A percentile compares a stretch with the other conserved stretches of the same genome.
These are phyloP conservation scores for Clonostachys rosea DNA, from an alignment of 2,329 filamentous ascomycete genomes.

Conservation along the genomic window DNA sequence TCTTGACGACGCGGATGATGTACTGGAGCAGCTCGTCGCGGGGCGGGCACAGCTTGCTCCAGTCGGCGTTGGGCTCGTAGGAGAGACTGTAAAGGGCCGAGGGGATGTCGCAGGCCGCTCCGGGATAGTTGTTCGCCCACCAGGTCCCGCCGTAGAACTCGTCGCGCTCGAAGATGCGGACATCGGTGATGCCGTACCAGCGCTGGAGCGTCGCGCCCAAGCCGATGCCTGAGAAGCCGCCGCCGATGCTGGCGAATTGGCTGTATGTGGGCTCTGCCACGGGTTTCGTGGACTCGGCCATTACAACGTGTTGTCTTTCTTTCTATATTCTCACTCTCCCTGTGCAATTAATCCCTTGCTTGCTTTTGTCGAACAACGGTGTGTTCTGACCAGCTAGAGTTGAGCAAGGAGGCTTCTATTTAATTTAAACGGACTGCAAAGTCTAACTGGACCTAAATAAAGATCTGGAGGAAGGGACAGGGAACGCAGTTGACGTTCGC, in stretches of 20 bases:
- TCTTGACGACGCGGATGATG: conserved; percentile 43
- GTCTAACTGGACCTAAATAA: too few relatives aligned
- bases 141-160: conserved; percentile 58
- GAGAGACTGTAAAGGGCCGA: conserved; percentile 56
- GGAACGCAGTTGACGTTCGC: too few relatives aligned
- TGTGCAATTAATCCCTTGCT: too few relatives aligned
- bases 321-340: too few relatives aligned
- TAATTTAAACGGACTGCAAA: too few relatives aligned
- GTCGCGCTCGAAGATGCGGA: conserved; percentile 56
- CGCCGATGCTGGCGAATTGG: conserved; percentile 46
- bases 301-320: too few relatives aligned
- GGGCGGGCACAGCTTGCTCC: conserved; percentile 52
- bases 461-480: too few relatives aligned
- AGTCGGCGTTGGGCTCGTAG: conserved; percentile 56
- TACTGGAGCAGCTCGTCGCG: conserved; percentile 53
- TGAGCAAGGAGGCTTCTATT: too few relatives aligned
- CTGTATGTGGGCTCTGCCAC: conserved; percentile 14
- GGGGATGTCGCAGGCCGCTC: conserved; percentile 51
- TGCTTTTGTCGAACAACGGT: too few relatives aligned
- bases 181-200: conserved; percentile 51
- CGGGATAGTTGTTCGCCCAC: conserved; percentile 57
- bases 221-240: conserved; percentile 58
- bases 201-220: conserved; percentile 55
- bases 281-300: too few relatives aligned
- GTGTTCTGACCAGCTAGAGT: too few relatives aligned